These are phyloP conservation scores for Elsinoe australis DNA, from an alignment of 2,329 filamentous ascomycete genomes.

Conservation along the genomic window DNA sequence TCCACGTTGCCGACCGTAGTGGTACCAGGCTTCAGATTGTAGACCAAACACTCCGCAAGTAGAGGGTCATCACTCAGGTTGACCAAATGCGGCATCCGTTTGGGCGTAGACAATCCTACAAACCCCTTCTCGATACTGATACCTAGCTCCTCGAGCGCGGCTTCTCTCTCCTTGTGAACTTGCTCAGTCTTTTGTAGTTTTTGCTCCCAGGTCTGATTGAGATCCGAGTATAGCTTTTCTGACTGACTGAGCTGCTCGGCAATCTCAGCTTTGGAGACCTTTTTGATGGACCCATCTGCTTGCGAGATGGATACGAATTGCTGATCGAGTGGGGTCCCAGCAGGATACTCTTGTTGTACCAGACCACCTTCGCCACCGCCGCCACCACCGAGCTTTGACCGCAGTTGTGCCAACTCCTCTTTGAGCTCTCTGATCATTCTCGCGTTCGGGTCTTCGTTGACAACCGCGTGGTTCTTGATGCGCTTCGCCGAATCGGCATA, in stretches of 20 bases:
- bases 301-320: conserved; percentile 93
- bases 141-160: conserved; percentile 88
- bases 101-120: conserved; percentile 87
- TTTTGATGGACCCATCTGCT: conserved; percentile 77
- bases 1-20: conserved; percentile 95
- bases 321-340: conserved; percentile 85
- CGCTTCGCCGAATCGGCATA: conserved; percentile 97
- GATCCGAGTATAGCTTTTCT: conserved; percentile 88
- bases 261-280: conserved; percentile 97
- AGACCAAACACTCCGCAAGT: conserved; percentile 90
- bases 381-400: conserved; percentile 64
- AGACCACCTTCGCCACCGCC: conserved; percentile 42
- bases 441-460: conserved; percentile 98
- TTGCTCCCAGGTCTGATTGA: conserved; percentile 98
- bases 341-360: conserved; percentile 77
- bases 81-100: conserved; percentile 98
- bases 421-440: conserved; percentile 98
- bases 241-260: conserved; percentile 92
- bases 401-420: conserved; percentile 78
- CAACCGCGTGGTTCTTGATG: conserved; percentile 99
- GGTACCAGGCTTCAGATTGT: conserved; percentile 91
- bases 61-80: conserved; percentile 78
- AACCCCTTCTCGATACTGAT: conserved; percentile 99
- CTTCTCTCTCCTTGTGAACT: conserved; percentile 94
- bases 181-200: conserved; percentile 91